A percentile compares a stretch with the other conserved stretches of the same genome.
These are phyloP conservation scores for Tylopilus sp. DNA, from an alignment of 768 basidiomycete genomes.

Conservation along the genomic window DNA sequence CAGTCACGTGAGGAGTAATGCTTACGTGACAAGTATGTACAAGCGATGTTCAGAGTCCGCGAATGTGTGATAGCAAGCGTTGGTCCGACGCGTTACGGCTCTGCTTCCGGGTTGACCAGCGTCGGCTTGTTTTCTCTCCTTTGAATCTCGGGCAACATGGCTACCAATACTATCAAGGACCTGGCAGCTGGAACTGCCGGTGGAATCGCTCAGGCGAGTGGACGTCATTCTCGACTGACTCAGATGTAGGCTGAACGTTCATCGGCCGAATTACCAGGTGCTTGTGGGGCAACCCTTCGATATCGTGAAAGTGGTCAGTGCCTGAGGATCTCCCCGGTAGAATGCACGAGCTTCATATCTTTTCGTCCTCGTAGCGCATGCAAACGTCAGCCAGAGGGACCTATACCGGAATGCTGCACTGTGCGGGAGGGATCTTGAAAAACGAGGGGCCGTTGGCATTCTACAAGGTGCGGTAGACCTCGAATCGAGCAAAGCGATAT, in stretches of 20 bases:
- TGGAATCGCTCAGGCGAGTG: constrained; percentile 76
- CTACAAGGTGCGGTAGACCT: constrained; percentile 67
- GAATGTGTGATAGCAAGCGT: constrained; percentile 14
- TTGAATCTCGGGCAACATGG: constrained; percentile 22
- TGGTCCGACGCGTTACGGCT: constrained; percentile 1
- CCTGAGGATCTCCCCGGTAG: not conserved
- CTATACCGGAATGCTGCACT: constrained; percentile 83
- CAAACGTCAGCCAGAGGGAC: constrained; percentile 92
- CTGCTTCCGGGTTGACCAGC: not conserved
- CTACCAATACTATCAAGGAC: constrained; percentile 72
- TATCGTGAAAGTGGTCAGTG: constrained; percentile 91
- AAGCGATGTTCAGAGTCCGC: constrained; percentile 16
- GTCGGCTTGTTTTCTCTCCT: not conserved
- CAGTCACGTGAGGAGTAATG: constrained; percentile 17
- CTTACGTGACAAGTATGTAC: constrained; percentile 3
- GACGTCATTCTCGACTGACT: not conserved
- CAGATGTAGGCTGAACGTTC: not conserved
- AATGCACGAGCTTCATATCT: constrained; percentile 6
- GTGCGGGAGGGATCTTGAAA: constrained; percentile 85
- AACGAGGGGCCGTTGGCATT: constrained; percentile 92
- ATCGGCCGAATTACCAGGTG: constrained; percentile 49
- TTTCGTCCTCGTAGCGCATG: constrained; percentile 61
- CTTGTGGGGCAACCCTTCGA: constrained; percentile 94
- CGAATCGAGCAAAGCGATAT: not conserved
- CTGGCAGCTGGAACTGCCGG: constrained; percentile 88